These are phyloP conservation scores for Chlamydomonas applanata DNA, from an alignment of 139 green algal genomes.

Conservation along the genomic window DNA sequence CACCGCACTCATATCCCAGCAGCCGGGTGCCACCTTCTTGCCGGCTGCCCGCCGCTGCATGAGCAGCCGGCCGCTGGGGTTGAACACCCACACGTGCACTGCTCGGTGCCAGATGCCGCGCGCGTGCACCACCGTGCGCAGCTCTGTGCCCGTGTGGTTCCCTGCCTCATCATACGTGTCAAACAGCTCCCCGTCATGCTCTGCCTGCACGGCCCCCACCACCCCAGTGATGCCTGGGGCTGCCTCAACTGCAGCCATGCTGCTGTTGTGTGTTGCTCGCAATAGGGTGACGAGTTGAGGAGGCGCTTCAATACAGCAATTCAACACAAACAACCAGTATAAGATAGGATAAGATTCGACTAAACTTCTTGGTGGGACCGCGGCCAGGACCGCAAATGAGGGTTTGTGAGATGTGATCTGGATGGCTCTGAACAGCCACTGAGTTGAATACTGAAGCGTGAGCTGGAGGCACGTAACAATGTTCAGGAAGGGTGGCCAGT, in stretches of 20 bases:
- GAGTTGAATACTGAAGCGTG: not conserved
- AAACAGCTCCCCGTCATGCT: constrained; percentile 34
- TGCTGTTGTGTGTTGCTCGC: no score
- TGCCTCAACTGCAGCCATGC: no score
- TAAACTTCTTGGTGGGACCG: not conserved
- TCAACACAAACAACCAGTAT: no score
- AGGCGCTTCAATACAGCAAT: no score
- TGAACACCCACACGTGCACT: constrained; percentile 65
- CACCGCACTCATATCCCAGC: constrained; percentile 69
- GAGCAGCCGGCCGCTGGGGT: constrained; percentile 46
- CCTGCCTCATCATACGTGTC: constrained; percentile 31
- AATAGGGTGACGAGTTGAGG: no score
- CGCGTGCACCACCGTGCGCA: constrained; percentile 13
- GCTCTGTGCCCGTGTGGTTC: constrained; percentile 13
- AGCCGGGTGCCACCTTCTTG: constrained; percentile 64
- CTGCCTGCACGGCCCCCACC: constrained; percentile 10
- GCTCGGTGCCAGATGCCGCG: constrained; percentile 57
- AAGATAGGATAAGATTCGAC: no score
- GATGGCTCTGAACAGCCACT: not conserved
- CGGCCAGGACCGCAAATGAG: not conserved
- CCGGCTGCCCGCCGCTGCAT: constrained; percentile 50
- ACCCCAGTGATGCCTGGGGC: no score
- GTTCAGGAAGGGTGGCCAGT: constrained; percentile 40
- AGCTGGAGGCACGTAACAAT: constrained; percentile 5
- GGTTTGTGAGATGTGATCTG: not conserved